phyloP scores from a whole-genome alignment of 257 asterid species.

The Buddleja alternifolia region DNA sequence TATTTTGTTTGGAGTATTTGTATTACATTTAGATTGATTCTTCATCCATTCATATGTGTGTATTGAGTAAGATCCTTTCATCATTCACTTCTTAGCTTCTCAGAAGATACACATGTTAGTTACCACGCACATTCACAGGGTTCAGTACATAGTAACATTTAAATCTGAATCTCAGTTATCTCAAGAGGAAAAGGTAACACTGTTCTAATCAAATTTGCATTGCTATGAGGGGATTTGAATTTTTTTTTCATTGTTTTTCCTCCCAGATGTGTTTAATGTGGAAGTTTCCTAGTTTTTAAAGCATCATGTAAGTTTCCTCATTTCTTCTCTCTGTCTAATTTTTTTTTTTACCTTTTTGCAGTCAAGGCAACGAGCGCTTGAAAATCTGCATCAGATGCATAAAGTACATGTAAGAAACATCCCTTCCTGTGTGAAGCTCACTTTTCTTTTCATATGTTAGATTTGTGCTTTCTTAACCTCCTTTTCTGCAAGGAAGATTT shows the following conservation, averaged over 20 bases:
- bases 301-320: background rate
- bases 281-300: conserved; percentile 15
- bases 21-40: conserved; percentile 3
- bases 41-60: conserved; percentile 4
- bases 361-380: conserved; percentile 95
- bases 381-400: conserved; percentile 90
- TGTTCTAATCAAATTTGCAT: background rate
- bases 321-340: conserved; percentile 25
- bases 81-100: conserved; percentile 4
- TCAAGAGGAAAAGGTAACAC: background rate
- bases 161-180: background rate
- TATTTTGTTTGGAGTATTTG: conserved; percentile 17
- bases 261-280: too few relatives aligned
- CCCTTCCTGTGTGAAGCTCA: conserved; percentile 18
- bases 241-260: background rate
- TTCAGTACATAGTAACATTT: background rate
- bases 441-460: conserved; percentile 9
- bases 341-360: conserved; percentile 41
- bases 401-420: conserved; percentile 72
- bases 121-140: background rate
- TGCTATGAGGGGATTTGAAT: background rate
- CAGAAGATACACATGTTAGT: background rate
- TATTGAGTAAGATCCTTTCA: conserved; percentile 18
- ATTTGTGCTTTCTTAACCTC: background rate
- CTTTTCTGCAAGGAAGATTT: too few relatives aligned